Conservation (phyloP, 2,329 filamentous ascomycete genomes). For the Aspergillus bombycis region DNA sequence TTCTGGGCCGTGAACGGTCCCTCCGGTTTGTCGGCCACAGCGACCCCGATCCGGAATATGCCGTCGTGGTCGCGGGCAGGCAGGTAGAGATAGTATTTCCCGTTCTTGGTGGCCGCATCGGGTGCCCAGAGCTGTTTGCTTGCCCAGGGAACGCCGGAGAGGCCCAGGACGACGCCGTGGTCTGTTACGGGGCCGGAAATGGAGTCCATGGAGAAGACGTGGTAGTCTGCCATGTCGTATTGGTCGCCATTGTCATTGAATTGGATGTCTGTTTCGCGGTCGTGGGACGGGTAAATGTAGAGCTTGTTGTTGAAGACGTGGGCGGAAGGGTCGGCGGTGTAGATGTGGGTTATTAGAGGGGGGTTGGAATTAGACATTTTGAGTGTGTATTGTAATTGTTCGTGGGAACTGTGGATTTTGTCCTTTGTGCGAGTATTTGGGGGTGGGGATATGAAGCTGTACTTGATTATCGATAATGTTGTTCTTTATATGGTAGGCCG, state of each 20-base stretch:
- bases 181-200: conserved; percentile 65
- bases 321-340: conserved; percentile 78
- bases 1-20: conserved; percentile 71
- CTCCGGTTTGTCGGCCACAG: conserved; percentile 63
- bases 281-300: conserved; percentile 82
- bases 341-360: conserved; percentile 73
- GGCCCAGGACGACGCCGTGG: conserved; percentile 70
- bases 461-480: not conserved
- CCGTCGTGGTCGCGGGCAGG: conserved; percentile 71
- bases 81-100: conserved; percentile 77
- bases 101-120: conserved; percentile 70
- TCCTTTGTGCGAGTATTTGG: not conserved
- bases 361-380: conserved; percentile 30
- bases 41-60: conserved; percentile 76
- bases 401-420: not conserved
- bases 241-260: conserved; percentile 86
- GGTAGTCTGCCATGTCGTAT: conserved; percentile 83
- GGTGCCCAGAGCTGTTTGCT: conserved; percentile 81
- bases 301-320: conserved; percentile 76
- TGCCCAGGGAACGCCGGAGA: conserved; percentile 73
- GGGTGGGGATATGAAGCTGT: not conserved
- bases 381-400: not conserved
- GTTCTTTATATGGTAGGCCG: not conserved
- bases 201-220: conserved; percentile 69
- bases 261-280: conserved; percentile 72